A percentile compares a stretch with the other conserved stretches of the same genome.
Evolutionary conservation across 495 filamentous ascomycete genomes (phyloP).

Genomic region (Neurospora sp.): DNA sequence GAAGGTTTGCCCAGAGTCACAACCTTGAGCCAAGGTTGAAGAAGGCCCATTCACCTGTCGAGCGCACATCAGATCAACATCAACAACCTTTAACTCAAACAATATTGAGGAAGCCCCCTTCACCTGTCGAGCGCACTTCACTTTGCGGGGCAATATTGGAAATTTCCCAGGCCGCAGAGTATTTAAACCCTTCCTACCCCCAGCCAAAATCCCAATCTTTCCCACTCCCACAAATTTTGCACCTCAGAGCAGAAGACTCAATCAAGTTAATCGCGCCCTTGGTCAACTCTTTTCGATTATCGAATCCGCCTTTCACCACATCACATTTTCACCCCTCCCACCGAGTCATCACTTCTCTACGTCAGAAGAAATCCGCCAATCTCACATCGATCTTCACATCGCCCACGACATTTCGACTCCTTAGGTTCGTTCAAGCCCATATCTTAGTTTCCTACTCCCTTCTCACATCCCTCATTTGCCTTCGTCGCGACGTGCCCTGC

Average conservation of each 20-base stretch:
- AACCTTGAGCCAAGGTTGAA: neutral
- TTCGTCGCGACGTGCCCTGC: neutral
- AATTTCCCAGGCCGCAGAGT: neutral
- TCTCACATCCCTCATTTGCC: neutral
- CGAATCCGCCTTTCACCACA: neutral
- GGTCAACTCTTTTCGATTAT: neutral
- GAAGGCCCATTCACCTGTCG: neutral
- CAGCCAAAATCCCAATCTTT: neutral
- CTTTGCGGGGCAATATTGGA: neutral
- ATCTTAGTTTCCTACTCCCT: neutral
- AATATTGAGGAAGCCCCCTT: neutral
- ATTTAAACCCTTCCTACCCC: neutral
- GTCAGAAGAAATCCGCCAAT: neutral
- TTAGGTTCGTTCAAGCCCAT: neutral
- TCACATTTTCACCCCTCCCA: neutral
- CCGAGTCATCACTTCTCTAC: neutral
- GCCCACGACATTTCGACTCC: neutral
- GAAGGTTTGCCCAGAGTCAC: neutral
- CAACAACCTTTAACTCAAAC: neutral
- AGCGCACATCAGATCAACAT: neutral
- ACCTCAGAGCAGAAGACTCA: neutral
- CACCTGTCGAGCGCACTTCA: neutral
- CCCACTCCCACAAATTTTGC: neutral
- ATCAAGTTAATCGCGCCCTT: neutral
- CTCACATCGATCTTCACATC: neutral